Base-by-base conservation (phyloP, 805 yeast genomes). In the Cyberlindnera xishuangbannaensis region DNA sequence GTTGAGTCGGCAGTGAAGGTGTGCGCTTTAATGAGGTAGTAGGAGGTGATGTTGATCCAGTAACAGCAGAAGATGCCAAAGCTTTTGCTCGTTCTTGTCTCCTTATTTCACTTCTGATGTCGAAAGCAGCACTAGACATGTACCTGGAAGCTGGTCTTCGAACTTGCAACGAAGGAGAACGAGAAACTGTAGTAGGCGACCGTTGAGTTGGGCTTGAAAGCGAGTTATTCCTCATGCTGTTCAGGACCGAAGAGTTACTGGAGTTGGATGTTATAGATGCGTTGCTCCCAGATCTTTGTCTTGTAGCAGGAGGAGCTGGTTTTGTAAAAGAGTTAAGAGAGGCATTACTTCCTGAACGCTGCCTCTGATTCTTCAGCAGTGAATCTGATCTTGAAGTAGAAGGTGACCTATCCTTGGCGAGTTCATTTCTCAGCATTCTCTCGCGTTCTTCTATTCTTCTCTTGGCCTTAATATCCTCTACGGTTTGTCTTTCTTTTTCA, bases 71-170 rank as follows among this genome's bases (percentile, higher is more conserved):
- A n/a, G n/a, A 12, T 12, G 23, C 9, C 23, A 12, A 20, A 20
- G 23, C 23, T 12, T 40, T 43, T 1, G 43, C 37, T 27, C 28
- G 36, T 26, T 45, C 51, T 28, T 50, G 54, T 36, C 55, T 40
- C 31, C 48, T 40, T 33, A 50, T 7, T 18, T 51, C 47, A 5
- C 52, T 37, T 40, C 56, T 39, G 22, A 51, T 50, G 33, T 51
- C 56, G 39, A 51, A 51, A 2, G 55, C 54, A 2, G 52, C 47
- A 26, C 41, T 45, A 5, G 53, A 47, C 31, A 43, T 39, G 24
- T 44, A 39, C 2, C 44, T 30, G 2, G 51, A 46, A 4, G 40
- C 36, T n/a, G 55, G 51, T 28, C 52, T 41, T 30, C 47, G 32
- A 2, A 19, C 28, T 25, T 44, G 40, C 2, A 42, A 10, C 3